A percentile compares a stretch with the other conserved stretches of the same genome.
These are phyloP conservation scores for Suhomyces anneliseae DNA, from an alignment of 1,139 yeast genomes.

Conservation along the genomic window DNA sequence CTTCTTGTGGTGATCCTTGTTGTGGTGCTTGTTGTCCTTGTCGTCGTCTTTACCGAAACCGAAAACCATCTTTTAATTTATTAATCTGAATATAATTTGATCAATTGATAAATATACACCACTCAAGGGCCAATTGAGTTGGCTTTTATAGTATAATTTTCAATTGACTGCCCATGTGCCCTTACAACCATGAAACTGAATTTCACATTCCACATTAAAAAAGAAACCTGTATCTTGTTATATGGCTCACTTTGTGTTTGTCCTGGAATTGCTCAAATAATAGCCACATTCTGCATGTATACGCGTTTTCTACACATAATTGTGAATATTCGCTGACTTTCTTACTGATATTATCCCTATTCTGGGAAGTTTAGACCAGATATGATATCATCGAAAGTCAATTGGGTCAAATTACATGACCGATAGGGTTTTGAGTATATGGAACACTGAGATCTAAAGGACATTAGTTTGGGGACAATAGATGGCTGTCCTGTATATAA, in stretches of 20 bases:
- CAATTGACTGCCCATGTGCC: slow-evolving; percentile 3
- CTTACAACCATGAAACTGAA: background rate
- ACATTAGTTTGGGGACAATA: background rate
- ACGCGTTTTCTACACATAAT: background rate
- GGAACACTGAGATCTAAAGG: background rate
- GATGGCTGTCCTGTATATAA: background rate
- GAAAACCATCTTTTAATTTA: slow-evolving; percentile 17
- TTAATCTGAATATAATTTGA: background rate
- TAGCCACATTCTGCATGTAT: background rate
- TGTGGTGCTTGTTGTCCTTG: slow-evolving; percentile 11
- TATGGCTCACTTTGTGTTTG: background rate
- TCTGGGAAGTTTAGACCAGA: background rate
- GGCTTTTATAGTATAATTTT: background rate
- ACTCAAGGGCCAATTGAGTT: background rate
- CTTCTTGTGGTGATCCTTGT: slow-evolving; percentile 4
- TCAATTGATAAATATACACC: background rate
- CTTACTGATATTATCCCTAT: background rate
- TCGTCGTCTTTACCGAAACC: slow-evolving; percentile 20
- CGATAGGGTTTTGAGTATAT: background rate
- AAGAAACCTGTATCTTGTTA: background rate
- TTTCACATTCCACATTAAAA: slow-evolving; percentile 1
- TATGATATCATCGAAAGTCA: background rate
- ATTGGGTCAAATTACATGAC: background rate
- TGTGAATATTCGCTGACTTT: background rate
- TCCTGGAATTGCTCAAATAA: background rate